Conservation (phyloP, 768 basidiomycete species). For the Fistulinella prunicolor region DNA sequence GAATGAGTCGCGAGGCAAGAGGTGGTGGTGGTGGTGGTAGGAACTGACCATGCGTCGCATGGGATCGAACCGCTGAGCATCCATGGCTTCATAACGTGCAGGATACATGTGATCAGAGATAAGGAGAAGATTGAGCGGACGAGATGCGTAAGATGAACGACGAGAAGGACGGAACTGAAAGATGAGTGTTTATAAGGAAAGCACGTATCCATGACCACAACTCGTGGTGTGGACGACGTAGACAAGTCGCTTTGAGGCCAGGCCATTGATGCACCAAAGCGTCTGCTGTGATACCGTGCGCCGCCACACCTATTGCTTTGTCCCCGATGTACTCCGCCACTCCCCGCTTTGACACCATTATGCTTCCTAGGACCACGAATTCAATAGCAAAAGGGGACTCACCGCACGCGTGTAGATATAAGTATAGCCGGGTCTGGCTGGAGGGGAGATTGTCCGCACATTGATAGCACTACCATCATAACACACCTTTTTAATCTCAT, state of each 20-base stretch:
- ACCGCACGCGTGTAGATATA: slow-evolving; percentile 7
- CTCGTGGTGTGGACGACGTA: slow-evolving; percentile 24
- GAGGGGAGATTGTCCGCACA: slow-evolving; percentile 11
- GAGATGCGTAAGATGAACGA: slow-evolving; percentile 25
- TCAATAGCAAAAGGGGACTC: slow-evolving; percentile 2
- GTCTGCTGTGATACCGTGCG: slow-evolving; percentile 14
- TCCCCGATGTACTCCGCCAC: slow-evolving; percentile 9
- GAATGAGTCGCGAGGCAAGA: slow-evolving; percentile 21
- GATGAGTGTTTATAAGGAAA: slow-evolving; percentile 22
- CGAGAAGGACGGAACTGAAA: slow-evolving; percentile 29
- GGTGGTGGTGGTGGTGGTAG: slow-evolving; percentile 9
- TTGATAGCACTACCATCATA: slow-evolving; percentile 15
- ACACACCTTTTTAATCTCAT: slow-evolving; percentile 26
- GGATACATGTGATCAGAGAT: slow-evolving; percentile 25
- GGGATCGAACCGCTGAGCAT: slow-evolving; percentile 34
- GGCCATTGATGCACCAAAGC: slow-evolving; percentile 20
- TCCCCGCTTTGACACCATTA: slow-evolving; percentile 21
- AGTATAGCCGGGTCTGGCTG: slow-evolving; percentile 10
- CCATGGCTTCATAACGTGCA: slow-evolving; percentile 29
- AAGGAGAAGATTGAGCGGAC: slow-evolving; percentile 29
- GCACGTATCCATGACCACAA: slow-evolving; percentile 23
- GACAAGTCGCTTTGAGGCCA: slow-evolving; percentile 22
- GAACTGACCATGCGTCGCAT: slow-evolving; percentile 28
- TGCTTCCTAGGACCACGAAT: slow-evolving; percentile 1
- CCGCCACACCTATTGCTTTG: slow-evolving; percentile 18